These are phyloP conservation scores for Fusarium verticillioides DNA, from an alignment of 2,329 filamentous ascomycete species.

Conservation along the genomic window DNA sequence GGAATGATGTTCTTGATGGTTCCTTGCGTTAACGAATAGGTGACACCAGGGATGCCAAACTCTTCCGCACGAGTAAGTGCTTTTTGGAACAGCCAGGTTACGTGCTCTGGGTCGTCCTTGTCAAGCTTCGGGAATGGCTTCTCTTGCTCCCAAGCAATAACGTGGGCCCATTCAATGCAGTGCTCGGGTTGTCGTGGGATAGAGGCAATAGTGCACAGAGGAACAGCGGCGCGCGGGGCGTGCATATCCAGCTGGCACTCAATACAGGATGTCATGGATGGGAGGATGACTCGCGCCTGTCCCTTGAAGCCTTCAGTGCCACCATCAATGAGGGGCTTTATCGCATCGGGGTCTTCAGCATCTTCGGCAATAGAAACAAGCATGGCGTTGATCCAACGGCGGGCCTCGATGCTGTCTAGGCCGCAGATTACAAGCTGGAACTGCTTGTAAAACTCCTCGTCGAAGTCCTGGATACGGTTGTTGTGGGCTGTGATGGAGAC, in stretches of 20 bases:
- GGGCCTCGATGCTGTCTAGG: slow-evolving; percentile 94
- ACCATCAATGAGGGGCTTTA: slow-evolving; percentile 96
- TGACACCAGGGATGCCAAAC: slow-evolving; percentile 91
- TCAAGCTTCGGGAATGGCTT: slow-evolving; percentile 87
- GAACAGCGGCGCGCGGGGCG: slow-evolving; percentile 94
- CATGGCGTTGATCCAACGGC: slow-evolving; percentile 98
- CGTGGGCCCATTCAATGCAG: slow-evolving; percentile 98
- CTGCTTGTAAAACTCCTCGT: slow-evolving; percentile 95
- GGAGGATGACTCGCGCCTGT: slow-evolving; percentile 90
- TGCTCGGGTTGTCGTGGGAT: slow-evolving; percentile 98
- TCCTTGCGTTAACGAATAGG: slow-evolving; percentile 94
- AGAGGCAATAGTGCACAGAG: slow-evolving; percentile 93
- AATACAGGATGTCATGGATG: slow-evolving; percentile 93
- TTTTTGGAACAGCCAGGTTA: slow-evolving; percentile 94
- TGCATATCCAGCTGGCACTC: slow-evolving; percentile 99
- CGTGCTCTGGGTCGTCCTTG: slow-evolving; percentile 95
- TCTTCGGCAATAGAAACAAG: slow-evolving; percentile 90
- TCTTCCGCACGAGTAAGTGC: slow-evolving; percentile 83
- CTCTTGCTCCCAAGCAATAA: slow-evolving; percentile 94
- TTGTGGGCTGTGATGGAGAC: slow-evolving; percentile 95
- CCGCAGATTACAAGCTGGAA: slow-evolving; percentile 95
- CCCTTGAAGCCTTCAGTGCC: slow-evolving; percentile 99
- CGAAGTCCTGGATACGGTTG: slow-evolving; percentile 95
- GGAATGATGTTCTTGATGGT: slow-evolving; percentile 99
- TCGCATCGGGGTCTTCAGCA: slow-evolving; percentile 77